These are phyloP conservation scores for Teunomyces cretensis DNA, from an alignment of 805 yeast genomes.

Conservation along the genomic window DNA sequence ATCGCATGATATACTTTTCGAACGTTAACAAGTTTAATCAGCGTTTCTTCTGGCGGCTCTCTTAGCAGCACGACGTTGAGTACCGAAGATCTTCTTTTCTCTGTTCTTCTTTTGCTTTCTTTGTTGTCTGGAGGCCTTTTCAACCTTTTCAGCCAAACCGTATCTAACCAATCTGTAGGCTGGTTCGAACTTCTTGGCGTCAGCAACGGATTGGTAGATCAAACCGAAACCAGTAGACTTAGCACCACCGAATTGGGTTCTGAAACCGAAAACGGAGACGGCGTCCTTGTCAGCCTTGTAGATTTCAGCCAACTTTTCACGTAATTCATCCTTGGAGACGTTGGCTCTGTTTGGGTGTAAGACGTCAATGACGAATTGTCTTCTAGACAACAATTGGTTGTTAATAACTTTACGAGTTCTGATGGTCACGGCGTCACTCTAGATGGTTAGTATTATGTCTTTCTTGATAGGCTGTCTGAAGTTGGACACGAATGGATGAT, in stretches of 20 bases:
- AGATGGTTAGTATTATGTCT: slow-evolving; percentile 22
- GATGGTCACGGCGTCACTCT: slow-evolving; percentile 99
- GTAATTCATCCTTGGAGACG: slow-evolving; percentile 98
- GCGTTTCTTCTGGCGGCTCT: slow-evolving; percentile 87
- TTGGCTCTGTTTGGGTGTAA: slow-evolving; percentile 99
- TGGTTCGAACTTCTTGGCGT: slow-evolving; percentile 99
- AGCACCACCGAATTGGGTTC: slow-evolving; percentile 99
- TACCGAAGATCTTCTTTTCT: slow-evolving; percentile 98
- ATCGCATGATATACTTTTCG: slow-evolving; percentile 5
- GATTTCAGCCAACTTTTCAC: slow-evolving; percentile 85
- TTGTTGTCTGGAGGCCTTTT: slow-evolving; percentile 99
- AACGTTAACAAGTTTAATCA: slow-evolving; percentile 49
- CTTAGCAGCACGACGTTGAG: slow-evolving; percentile 93
- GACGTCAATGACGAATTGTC: slow-evolving; percentile 99
- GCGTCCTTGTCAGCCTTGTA: slow-evolving; percentile 93
- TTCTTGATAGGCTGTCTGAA: not conserved
- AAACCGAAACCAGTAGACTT: slow-evolving; percentile 99
- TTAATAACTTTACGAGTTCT: slow-evolving; percentile 99
- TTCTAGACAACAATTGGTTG: slow-evolving; percentile 99
- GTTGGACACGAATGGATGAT: slow-evolving; percentile 65
- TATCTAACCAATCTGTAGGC: slow-evolving; percentile 98
- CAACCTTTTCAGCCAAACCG: slow-evolving; percentile 95
- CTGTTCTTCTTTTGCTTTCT: slow-evolving; percentile 99
- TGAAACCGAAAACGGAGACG: slow-evolving; percentile 98
- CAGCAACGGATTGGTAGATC: slow-evolving; percentile 96